phyloP scores from a whole-genome alignment of 345 rosid genomes.

The Sonneratia caseolaris region DNA sequence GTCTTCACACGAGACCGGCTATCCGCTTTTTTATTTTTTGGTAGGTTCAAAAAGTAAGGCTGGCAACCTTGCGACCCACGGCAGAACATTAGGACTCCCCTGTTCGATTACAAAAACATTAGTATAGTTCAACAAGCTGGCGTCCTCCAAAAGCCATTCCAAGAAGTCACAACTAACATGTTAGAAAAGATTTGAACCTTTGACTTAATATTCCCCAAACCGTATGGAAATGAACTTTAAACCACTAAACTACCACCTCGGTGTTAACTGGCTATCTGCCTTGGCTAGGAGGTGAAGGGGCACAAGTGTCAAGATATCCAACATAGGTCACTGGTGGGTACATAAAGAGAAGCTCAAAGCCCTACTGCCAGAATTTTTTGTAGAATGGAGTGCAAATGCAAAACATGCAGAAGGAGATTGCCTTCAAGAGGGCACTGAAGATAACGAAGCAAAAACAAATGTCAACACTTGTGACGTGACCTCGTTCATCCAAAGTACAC shows the following conservation, averaged over 20 bases:
- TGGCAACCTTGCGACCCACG: too few relatives aligned
- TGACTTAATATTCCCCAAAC: too few relatives aligned
- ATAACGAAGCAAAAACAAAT: slow-evolving; percentile 30
- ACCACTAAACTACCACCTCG: slow-evolving; percentile 16
- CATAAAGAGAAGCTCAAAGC: slow-evolving; percentile 13
- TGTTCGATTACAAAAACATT: too few relatives aligned
- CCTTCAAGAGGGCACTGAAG: slow-evolving; percentile 25
- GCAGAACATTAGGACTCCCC: too few relatives aligned
- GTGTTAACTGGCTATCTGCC: slow-evolving; percentile 25
- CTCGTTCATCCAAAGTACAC: slow-evolving; percentile 32
- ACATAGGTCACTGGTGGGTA: slow-evolving; percentile 50
- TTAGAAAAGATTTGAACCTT: too few relatives aligned
- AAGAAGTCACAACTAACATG: too few relatives aligned
- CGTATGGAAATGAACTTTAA: slow-evolving; percentile 31
- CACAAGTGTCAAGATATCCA: slow-evolving; percentile 39
- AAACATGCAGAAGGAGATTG: slow-evolving; percentile 25
- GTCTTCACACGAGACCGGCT: too few relatives aligned
- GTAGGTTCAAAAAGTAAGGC: too few relatives aligned
- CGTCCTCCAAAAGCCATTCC: too few relatives aligned
- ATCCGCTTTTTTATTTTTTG: too few relatives aligned
- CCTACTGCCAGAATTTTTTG: slow-evolving; percentile 7
- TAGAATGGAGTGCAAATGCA: slow-evolving; percentile 15
- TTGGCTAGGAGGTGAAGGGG: slow-evolving; percentile 26
- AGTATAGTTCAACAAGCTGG: too few relatives aligned
- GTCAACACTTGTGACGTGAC: slow-evolving; percentile 19